Evolutionary conservation across 306 rosid species (phyloP), one percentile per base, ranked within the genome.

Genomic region (Ceratonia siliqua): DNA sequence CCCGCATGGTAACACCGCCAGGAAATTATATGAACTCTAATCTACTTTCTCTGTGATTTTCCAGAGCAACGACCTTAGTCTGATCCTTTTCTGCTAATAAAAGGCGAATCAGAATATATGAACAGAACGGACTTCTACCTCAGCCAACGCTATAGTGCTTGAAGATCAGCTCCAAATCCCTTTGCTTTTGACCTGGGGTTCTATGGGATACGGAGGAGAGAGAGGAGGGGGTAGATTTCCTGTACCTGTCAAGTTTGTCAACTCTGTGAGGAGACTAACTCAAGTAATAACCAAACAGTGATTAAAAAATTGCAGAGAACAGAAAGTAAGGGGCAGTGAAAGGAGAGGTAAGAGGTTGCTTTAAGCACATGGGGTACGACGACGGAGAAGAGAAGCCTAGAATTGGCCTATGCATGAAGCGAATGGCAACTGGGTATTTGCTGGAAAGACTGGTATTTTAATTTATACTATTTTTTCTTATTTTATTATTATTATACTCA

Each of bases 1-100:
- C 98, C 86, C 82, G 89, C 98, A 93, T 93, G 42, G 33, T 78
- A 77, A 6, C 49, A 45, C 10, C 30, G 35, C 36, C 54, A 58
- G 15, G 57, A 62, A 32, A 35, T n/a, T 61, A 36, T 15, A 12
- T 53, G 17, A 27, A 35, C 65, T 59, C 58, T 25, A 73, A 35
- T 30, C 43, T 53, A 43, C 53, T 61, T 28, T 24, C 27, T 18
- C 62, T 20, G 12, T 73, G 35, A 55, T 59, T 78, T 74, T 27
- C 27, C 50, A 2, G 48, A 67, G 67, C 59, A 22, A 36, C 61
- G 39, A 54, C 15, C 10, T 36, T 36, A 36, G 28, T 21, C 46
- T 52, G 32, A 69, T 58, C 15, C 67, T 50, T 22, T 48, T 5
- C 25, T 43, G 61, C 18, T 41, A 27, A 21, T 32, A 42, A 38